Evolutionary conservation across 148 eudicot genomes (phyloP), one percentile per base, ranked within the genome.

Genomic region (Selenicereus undatus): DNA sequence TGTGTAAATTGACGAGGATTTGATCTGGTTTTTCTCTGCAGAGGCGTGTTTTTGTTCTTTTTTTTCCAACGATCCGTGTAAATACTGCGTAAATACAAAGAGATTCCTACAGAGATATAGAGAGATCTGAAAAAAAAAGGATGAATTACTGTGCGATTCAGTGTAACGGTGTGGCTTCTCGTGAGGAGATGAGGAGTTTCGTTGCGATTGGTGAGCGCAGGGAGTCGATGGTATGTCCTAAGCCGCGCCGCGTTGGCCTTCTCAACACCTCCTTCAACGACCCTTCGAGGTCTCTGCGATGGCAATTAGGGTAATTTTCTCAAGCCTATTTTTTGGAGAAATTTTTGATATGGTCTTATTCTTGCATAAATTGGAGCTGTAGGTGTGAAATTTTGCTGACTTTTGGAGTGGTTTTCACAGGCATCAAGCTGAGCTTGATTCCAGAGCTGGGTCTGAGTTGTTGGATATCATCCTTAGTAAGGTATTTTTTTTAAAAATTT

Each of bases 391-490:
- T 8, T 48, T 81, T 26, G 8, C 11, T 66, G 17, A 51, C 22
- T 16, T 16, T 60, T 80, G 74, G 27, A 30, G 20, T 22, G 26
- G 13, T 26, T 66, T 79, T 86, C 24, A 22, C 88, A 96, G 99
- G 81, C 88, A 93, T 83, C 99, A 90, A 78, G 79, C 88, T 68
- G 99, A 94, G 81, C 74, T 85, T 27, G 99, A 97, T 79, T 85
- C 93, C 7, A 90, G 90, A 80, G 94, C 97, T n/a, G 97, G 93
- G 70, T 81, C 90, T 82, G 99, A 97, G 87, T 89, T 97, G 20
- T 81, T 97, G 87, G 98, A 97, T 82, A 90, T 94, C 83, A 91
- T 97, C 79, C 88, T 92, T 75, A 71, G 93, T 3, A 91, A 91
- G 99, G 99, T 80, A 83, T 80, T 18, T 11, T 27, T 39, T 83